phyloP scores from a whole-genome alignment of 2,329 filamentous ascomycete species.

The Calonectria pseudoturangicola region DNA sequence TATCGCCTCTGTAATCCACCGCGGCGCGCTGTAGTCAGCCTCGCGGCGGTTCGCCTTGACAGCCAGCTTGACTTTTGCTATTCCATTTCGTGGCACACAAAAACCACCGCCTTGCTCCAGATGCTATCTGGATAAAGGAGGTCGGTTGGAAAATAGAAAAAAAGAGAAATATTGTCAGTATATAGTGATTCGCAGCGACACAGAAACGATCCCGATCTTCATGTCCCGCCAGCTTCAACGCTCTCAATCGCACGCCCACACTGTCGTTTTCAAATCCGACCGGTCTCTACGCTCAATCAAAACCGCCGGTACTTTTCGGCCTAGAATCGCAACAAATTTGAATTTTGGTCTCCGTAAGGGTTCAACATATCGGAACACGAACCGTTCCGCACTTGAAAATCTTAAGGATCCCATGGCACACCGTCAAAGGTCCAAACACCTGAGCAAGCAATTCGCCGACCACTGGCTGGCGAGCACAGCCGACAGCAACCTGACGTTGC shows the following conservation, averaged over 20 bases:
- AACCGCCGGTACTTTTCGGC: background rate
- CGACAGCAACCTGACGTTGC: slow-evolving; percentile 53
- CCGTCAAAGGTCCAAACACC: background rate
- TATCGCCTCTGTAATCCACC: background rate
- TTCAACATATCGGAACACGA: background rate
- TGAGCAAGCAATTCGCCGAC: slow-evolving; percentile 20
- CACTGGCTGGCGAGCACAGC: slow-evolving; percentile 51
- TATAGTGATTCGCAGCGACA: too few relatives aligned
- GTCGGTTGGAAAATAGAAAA: too few relatives aligned
- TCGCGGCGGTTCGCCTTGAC: background rate
- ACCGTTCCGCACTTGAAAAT: background rate
- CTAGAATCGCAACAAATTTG: background rate
- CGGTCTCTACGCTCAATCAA: background rate
- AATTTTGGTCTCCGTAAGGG: background rate
- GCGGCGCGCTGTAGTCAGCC: background rate
- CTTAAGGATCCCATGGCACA: background rate
- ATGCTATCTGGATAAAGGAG: background rate
- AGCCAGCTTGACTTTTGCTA: background rate
- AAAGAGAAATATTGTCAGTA: too few relatives aligned
- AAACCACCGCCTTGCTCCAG: background rate
- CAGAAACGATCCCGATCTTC: too few relatives aligned
- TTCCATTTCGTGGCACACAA: background rate
- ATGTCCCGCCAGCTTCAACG: too few relatives aligned
- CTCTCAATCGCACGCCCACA: too few relatives aligned
- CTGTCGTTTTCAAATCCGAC: too few relatives aligned